Base-by-base conservation (phyloP, 768 basidiomycete genomes). In the Amanita molliuscula region DNA sequence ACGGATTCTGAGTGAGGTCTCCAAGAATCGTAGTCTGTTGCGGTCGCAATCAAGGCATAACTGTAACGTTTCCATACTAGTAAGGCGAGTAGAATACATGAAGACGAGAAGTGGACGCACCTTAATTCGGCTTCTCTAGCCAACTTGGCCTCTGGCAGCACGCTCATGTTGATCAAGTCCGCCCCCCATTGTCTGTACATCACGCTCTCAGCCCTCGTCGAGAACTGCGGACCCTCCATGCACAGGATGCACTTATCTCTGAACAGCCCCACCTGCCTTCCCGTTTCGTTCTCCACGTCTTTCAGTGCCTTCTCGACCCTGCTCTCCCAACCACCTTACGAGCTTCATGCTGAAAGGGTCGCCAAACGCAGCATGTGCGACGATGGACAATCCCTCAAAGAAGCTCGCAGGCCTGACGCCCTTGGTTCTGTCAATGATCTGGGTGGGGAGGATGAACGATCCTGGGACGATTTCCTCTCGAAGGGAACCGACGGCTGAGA, bases 191-290 rank as follows among this genome's bases (percentile, higher is more conserved):
- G 74, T 18, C 92, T 76, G 65, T 97, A 96, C 93, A 96, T 92
- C 59, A 77, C 59, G 60, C 89, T 93, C 76, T 99, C 95, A 15
- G 95, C 95, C 33, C 95, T 72, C n/a, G 95, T 99, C 49, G 92
- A 95, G 73, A 99, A 99, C 67, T 93, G 92, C 28, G 88, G 88
- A 44, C 94, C 94, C 62, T 98, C 93, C 91, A 98, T 98, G 62
- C 90, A 93, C 43, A 98, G n/a, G n/a, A n/a, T 79, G 16, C 82
- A 85, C 73, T 84, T 92, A 25, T 79, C n/a, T 46, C 77, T 81
- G 65, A 92, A 89, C 48, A 98, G 65, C 66, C 78, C 69, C 33
- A 84, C 79, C 1, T 73, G 76, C 8, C 72, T 65, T n/a, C 81
- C 36, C 3, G 44, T 33, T 9, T 45, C 44, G 16, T 45, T 45